These are phyloP conservation scores for Trichoderma breve DNA, from an alignment of 2,329 filamentous ascomycete species.

Conservation along the genomic window DNA sequence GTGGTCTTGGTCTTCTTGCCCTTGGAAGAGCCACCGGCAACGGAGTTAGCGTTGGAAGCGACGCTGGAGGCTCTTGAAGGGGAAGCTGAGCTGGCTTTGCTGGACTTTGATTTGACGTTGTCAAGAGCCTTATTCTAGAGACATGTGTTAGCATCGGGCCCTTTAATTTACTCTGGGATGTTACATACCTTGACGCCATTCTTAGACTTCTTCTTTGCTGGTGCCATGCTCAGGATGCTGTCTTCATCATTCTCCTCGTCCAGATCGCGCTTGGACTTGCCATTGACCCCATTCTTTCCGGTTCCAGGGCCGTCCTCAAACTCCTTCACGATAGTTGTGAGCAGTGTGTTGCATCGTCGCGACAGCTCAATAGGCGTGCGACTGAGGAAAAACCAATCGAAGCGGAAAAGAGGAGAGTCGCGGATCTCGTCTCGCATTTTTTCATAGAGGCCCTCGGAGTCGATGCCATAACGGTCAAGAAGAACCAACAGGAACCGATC, in stretches of 20 bases:
- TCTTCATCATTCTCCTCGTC: slow-evolving; percentile 85
- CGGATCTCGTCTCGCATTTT: slow-evolving; percentile 96
- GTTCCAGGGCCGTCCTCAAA: slow-evolving; percentile 69
- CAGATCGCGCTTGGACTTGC: slow-evolving; percentile 68
- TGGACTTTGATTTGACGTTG: slow-evolving; percentile 79
- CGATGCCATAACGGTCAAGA: slow-evolving; percentile 87
- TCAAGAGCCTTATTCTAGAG: slow-evolving; percentile 88
- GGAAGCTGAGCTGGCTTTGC: slow-evolving; percentile 71
- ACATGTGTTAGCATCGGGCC: slow-evolving; percentile 1
- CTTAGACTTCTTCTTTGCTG: slow-evolving; percentile 94
- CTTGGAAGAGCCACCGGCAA: slow-evolving; percentile 52
- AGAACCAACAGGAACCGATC: slow-evolving; percentile 93
- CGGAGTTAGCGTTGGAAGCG: slow-evolving; percentile 64
- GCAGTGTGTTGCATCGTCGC: slow-evolving; percentile 85
- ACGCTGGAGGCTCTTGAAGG: slow-evolving; percentile 88
- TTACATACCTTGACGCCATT: slow-evolving; percentile 76
- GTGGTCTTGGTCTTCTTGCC: slow-evolving; percentile 36
- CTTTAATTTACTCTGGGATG: neutral
- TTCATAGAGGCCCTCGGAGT: slow-evolving; percentile 87
- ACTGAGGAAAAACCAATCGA: slow-evolving; percentile 99
- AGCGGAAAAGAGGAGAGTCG: slow-evolving; percentile 90
- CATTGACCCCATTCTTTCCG: slow-evolving; percentile 60
- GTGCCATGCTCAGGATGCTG: slow-evolving; percentile 72
- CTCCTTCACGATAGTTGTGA: slow-evolving; percentile 92
- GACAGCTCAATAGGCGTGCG: slow-evolving; percentile 90